These are phyloP conservation scores for Penicillium sp. DNA, from an alignment of 2,329 filamentous ascomycete species.

Conservation along the genomic window DNA sequence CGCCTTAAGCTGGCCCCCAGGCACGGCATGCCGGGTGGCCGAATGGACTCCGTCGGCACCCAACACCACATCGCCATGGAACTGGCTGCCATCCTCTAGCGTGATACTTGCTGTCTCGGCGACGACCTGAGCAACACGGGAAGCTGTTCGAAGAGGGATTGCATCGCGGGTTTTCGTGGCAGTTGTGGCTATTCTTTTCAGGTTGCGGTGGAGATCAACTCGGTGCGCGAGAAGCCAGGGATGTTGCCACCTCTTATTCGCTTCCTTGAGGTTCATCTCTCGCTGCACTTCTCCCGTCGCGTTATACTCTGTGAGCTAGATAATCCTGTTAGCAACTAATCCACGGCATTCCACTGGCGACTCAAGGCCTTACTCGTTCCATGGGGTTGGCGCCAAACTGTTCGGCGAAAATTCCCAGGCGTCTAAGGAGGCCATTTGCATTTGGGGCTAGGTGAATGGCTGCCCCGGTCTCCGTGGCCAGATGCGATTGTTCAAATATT, in stretches of 20 bases:
- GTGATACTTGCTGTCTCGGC: conserved; percentile 39
- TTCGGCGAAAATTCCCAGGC: background rate
- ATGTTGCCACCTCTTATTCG: conserved; percentile 13
- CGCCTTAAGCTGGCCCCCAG: conserved; percentile 29
- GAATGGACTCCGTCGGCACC: conserved; percentile 55
- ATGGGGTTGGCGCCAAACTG: background rate
- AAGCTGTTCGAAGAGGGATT: conserved; percentile 43
- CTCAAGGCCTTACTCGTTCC: background rate
- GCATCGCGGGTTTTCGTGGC: conserved; percentile 34
- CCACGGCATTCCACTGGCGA: background rate
- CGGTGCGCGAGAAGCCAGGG: conserved; percentile 55
- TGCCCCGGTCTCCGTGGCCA: background rate
- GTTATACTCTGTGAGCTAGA: background rate
- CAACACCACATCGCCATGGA: conserved; percentile 51
- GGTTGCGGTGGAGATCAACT: conserved; percentile 50
- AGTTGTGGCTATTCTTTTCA: conserved; percentile 49
- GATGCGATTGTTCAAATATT: background rate
- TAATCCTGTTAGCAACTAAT: background rate
- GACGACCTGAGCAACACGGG: conserved; percentile 46
- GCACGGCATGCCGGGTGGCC: conserved; percentile 25
- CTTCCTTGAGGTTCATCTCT: background rate
- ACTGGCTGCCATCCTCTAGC: conserved; percentile 44
- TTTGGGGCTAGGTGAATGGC: background rate
- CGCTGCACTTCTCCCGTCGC: background rate
- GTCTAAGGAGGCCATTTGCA: background rate